A percentile compares a stretch with the other conserved stretches of the same genome.
Conservation (phyloP, 2,329 filamentous ascomycete genomes). For the Tricladium varicosporioides region DNA sequence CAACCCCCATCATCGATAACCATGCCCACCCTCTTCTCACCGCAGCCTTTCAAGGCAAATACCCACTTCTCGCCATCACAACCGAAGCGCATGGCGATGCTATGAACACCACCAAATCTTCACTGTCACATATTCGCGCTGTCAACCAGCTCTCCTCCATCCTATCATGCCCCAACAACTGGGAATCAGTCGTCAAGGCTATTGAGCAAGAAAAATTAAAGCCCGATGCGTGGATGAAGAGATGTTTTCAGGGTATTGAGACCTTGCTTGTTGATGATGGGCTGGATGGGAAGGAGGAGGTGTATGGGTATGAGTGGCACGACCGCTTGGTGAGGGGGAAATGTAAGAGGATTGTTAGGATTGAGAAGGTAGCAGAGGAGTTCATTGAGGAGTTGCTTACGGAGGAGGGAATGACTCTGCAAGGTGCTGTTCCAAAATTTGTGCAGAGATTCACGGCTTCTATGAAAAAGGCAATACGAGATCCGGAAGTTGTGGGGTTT, state of each 20-base stretch:
- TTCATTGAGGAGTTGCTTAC: conserved; percentile 50
- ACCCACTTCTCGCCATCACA: conserved; percentile 58
- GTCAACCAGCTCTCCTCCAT: conserved; percentile 64
- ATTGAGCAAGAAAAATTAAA: conserved; percentile 27
- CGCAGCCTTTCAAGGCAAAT: conserved; percentile 43
- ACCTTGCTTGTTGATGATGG: conserved; percentile 78
- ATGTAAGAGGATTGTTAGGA: conserved; percentile 73
- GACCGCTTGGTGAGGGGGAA: conserved; percentile 60
- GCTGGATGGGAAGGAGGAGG: conserved; percentile 52
- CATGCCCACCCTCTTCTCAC: conserved; percentile 70
- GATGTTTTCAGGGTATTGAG: conserved; percentile 71
- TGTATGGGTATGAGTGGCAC: conserved; percentile 63
- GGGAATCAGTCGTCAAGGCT: conserved; percentile 46
- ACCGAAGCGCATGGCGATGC: conserved; percentile 72
- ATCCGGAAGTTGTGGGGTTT: conserved; percentile 72
- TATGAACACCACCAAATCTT: conserved; percentile 57
- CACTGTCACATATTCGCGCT: conserved; percentile 68
- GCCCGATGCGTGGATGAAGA: conserved; percentile 51
- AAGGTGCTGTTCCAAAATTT: neutral
- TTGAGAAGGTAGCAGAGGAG: conserved; percentile 68
- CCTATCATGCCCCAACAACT: conserved; percentile 63
- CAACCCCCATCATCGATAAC: conserved; percentile 68
- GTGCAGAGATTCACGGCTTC: conserved; percentile 30
- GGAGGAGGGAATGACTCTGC: conserved; percentile 35
- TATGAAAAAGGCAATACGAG: conserved; percentile 57